Evolutionary conservation across 768 basidiomycete genomes (phyloP), one percentile per base, ranked within the genome.

Genomic region (Tephrocybe rancida): DNA sequence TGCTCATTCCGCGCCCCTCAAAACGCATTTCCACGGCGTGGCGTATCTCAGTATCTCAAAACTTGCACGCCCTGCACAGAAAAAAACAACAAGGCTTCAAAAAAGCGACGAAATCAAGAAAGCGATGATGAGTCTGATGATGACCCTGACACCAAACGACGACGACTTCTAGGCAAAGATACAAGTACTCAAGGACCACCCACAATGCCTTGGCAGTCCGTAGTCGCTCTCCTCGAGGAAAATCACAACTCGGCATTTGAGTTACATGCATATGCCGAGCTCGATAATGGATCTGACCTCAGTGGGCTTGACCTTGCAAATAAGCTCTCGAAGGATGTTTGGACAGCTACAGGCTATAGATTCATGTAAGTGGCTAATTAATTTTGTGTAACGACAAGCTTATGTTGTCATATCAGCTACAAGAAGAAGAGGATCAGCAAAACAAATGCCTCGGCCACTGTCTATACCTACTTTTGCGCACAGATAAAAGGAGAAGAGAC

Each of bases 361-460:
- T 54, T 54, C 46, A 47, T 35, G 52, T 54, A 24, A 37, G 45
- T 54, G n/a, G n/a, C n/a, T 11, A 38, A 5, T n/a, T n/a, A n/a
- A 11, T 6, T 38, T 18, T 16, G 8, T 38, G n/a, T 38, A 11
- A 38, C 6, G 16, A 11, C n/a, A 10, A 38, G 5, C 5, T 5
- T 11, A 38, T 27, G 26, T 24, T 7, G 7, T 44, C 21, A 44
- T n/a, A 34, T 11, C 14, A 52, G 50, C 25, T 52, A 43, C 32
- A 52, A 52, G 32, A 52, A 30, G 32, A 52, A 44, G 22, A 42
- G n/a, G n/a, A 22, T 16, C 4, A 44, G 41, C 19, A 29, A 22
- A 5, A 18, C 9, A 10, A n/a, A n/a, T n/a, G n/a, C n/a, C n/a
- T 38, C 37, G 5, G n/a, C 6, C 37, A 38, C 9, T 18, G 10